Evolutionary conservation across 2,329 filamentous ascomycete genomes (phyloP).

Genomic region (Epichloe gansuensis): DNA sequence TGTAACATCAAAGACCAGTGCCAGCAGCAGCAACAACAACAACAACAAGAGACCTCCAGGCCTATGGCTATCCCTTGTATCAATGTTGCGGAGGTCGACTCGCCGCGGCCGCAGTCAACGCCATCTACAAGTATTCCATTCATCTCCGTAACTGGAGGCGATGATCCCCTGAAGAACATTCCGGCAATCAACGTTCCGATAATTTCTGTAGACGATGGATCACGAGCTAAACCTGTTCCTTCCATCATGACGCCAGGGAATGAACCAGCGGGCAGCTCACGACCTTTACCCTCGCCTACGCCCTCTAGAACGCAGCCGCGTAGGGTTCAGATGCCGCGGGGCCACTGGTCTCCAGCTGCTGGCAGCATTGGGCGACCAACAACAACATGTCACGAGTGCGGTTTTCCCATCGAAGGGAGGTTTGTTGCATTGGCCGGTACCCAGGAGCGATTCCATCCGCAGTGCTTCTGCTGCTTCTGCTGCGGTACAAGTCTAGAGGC

Average conservation of each 20-base stretch:
- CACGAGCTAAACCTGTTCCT: slow-evolving; percentile 27
- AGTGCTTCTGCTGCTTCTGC: slow-evolving; percentile 82
- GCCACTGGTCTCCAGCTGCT: slow-evolving; percentile 49
- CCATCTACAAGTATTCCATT: slow-evolving; percentile 20
- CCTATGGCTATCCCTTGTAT: slow-evolving; percentile 40
- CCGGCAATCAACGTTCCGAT: slow-evolving; percentile 35
- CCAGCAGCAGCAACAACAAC: slow-evolving; percentile 9
- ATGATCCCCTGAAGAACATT: slow-evolving; percentile 11
- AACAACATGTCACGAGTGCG: slow-evolving; percentile 74
- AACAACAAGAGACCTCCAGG: slow-evolving; percentile 11
- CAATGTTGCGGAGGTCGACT: slow-evolving; percentile 38
- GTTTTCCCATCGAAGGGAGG: slow-evolving; percentile 74
- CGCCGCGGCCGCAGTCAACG: slow-evolving; percentile 19
- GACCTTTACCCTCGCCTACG: slow-evolving; percentile 34
- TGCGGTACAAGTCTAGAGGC: slow-evolving; percentile 85
- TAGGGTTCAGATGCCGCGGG: slow-evolving; percentile 28
- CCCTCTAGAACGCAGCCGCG: slow-evolving; percentile 20
- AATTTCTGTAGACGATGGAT: slow-evolving; percentile 30
- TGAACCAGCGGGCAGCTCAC: slow-evolving; percentile 12
- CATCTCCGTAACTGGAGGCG: slow-evolving; percentile 22
- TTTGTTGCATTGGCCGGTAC: slow-evolving; percentile 73
- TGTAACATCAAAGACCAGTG: slow-evolving; percentile 6
- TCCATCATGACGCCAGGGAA: slow-evolving; percentile 36
- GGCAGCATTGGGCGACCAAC: slow-evolving; percentile 39
- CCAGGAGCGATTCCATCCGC: slow-evolving; percentile 71